Evolutionary conservation across 192 early-diverging fungal genomes (phyloP).

Genomic region (Backusella morwellensis): DNA sequence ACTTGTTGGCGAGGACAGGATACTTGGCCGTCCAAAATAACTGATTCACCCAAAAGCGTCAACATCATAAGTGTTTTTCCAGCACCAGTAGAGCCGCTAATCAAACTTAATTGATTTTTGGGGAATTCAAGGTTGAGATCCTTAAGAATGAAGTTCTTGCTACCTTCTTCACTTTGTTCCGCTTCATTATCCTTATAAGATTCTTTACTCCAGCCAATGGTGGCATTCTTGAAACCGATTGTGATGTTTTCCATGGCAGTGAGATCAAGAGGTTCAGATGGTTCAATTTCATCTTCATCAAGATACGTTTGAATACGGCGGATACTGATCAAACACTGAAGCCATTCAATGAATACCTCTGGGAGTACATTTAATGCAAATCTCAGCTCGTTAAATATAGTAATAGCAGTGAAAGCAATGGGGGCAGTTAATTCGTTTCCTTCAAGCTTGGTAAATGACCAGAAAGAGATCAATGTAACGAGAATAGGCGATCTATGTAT

Average conservation of each 20-base stretch:
- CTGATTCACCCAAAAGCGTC: conserved; percentile 76
- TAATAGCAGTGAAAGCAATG: conserved; percentile 81
- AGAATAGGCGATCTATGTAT: conserved; percentile 25
- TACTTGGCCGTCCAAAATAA: conserved; percentile 27
- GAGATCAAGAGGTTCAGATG: conserved; percentile 15
- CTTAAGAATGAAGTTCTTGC: conserved; percentile 50
- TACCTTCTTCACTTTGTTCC: conserved; percentile 81
- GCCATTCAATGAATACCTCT: conserved; percentile 60
- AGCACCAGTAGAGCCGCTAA: conserved; percentile 78
- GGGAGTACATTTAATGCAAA: conserved; percentile 85
- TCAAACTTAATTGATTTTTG: conserved; percentile 43
- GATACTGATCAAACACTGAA: conserved; percentile 74
- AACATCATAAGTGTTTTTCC: conserved; percentile 86
- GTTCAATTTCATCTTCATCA: conserved; percentile 42
- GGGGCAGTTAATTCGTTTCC: conserved; percentile 58
- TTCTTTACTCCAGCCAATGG: conserved; percentile 64
- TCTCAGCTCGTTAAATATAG: conserved; percentile 86
- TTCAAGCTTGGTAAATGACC: conserved; percentile 30
- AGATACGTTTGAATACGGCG: conserved; percentile 44
- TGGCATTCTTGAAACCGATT: conserved; percentile 40
- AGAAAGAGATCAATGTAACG: conserved; percentile 34
- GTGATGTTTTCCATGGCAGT: not conserved
- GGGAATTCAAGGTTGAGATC: conserved; percentile 51
- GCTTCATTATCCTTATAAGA: conserved; percentile 65
- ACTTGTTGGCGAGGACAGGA: conserved; percentile 61